Evolutionary conservation across 2,329 filamentous ascomycete species (phyloP), one percentile per base, ranked within the genome.

Genomic region (Alternaria triticimaculans): DNA sequence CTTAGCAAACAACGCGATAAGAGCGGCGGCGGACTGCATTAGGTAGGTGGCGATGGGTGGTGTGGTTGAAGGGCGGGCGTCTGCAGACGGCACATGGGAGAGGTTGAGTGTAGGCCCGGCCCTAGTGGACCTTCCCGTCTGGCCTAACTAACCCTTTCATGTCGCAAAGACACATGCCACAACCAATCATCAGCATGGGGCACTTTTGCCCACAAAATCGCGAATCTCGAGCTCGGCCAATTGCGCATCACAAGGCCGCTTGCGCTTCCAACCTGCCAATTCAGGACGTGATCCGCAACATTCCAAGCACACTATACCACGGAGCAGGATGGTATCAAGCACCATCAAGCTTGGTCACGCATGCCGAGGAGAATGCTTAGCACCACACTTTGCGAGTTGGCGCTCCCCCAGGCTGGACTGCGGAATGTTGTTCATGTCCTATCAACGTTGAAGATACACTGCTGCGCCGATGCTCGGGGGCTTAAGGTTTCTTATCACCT

Each of bases 1-100:
- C 37, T 41, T 41, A 53, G 26, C 43, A 45, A 23, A 48, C 26
- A 37, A 51, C 4, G 28, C 21, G 50, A 59, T 50, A 43, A 33
- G 43, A 14, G 11, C 44, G 28, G 48, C 41, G 48, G 63, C 58
- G 55, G 37, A 30, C 65, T 66, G 45, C 49, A 65, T 68, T 62
- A 67, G 69, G 71, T 64, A 73, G 69, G 68, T 73, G 69, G 60
- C 61, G 64, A 66, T n/a, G 55, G 46, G 25, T 58, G 51, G 21
- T 45, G 33, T 55, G 37, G 46, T 46, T 50, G 53, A 55, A 46
- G 21, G 14, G 21, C 20, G 46, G 43, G 57, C 44, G 26, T 30
- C 23, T 11, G 21, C 20, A 51, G 43, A 49, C 44, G 26, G 43
- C 23, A 55, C 12, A n/a, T 25, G 20, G 33, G 30, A 23, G 15